phyloP scores from a whole-genome alignment of 1,284 basidiomycete species.

The Phellopilus nigrolimitatus region DNA sequence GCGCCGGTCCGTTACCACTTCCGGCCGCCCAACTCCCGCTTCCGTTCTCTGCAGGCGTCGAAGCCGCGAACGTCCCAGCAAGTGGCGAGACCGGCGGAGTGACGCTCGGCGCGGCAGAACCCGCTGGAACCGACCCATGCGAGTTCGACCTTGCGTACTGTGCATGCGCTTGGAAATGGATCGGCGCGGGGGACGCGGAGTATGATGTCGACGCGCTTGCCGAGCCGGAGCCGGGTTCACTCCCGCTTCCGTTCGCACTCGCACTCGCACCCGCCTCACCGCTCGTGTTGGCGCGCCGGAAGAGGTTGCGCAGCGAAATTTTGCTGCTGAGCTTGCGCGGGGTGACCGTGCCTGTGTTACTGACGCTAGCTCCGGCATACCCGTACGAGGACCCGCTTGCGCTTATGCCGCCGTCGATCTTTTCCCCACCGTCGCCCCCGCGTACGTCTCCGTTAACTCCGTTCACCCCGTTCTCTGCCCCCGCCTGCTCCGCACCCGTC shows the following conservation, averaged over 20 bases:
- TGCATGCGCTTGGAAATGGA: not conserved
- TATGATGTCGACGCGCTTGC: slow-evolving; percentile 9
- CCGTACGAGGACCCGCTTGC: no score
- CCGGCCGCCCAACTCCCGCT: not conserved
- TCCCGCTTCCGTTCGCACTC: not conserved
- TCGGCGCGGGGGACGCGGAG: slow-evolving; percentile 8
- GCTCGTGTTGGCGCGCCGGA: slow-evolving; percentile 3
- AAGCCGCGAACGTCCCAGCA: slow-evolving; percentile 6
- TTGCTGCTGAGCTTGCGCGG: slow-evolving; percentile 18
- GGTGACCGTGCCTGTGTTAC: not conserved
- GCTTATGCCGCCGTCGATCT: not conserved
- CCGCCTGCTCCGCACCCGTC: slow-evolving; percentile 12
- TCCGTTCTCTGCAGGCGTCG: not conserved
- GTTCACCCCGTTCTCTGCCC: not conserved
- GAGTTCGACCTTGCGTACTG: no score
- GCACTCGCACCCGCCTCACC: not conserved
- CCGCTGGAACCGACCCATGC: no score
- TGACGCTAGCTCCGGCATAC: not conserved
- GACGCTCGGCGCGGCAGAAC: slow-evolving; percentile 1
- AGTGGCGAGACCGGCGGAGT: slow-evolving; percentile 11
- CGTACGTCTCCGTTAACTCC: not conserved
- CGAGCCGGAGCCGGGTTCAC: slow-evolving; percentile 4
- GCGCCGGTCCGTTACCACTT: not conserved
- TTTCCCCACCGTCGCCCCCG: not conserved
- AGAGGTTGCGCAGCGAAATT: slow-evolving; percentile 17